A percentile compares a stretch with the other conserved stretches of the same genome.
Conservation (phyloP, 1,284 basidiomycete species). For the Ganoderma lucidum region DNA sequence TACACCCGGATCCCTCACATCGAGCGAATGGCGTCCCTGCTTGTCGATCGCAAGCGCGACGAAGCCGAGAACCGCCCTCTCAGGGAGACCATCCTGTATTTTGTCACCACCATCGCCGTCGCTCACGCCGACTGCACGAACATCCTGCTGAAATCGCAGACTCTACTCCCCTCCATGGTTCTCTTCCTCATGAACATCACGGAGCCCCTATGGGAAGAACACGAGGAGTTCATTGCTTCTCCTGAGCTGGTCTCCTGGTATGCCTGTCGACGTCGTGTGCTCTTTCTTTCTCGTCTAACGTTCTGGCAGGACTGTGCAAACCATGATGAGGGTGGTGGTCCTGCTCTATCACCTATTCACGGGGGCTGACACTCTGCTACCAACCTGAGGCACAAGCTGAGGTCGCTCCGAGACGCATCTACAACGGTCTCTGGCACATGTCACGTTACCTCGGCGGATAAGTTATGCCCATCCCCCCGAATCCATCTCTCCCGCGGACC, state of each 20-base stretch:
- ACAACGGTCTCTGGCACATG: constrained; percentile 76
- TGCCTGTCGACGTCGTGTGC: constrained; percentile 18
- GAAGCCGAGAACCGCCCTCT: constrained; percentile 53
- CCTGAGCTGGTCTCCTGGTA: constrained; percentile 50
- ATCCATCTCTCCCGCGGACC: constrained; percentile 58
- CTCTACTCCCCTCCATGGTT: constrained; percentile 68
- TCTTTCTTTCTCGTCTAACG: neutral
- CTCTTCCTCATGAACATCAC: constrained; percentile 60
- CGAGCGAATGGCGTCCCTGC: constrained; percentile 57
- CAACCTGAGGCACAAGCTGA: constrained; percentile 63
- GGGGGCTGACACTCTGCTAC: constrained; percentile 48
- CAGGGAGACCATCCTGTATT: constrained; percentile 58
- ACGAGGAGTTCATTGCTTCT: constrained; percentile 52
- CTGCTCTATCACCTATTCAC: constrained; percentile 70
- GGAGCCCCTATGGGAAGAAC: constrained; percentile 71
- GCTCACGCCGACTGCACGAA: constrained; percentile 58
- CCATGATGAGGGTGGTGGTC: constrained; percentile 58
- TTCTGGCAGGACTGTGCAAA: constrained; percentile 53
- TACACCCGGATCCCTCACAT: constrained; percentile 54
- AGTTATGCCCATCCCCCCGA: constrained; percentile 75
- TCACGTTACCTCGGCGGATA: constrained; percentile 82
- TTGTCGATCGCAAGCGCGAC: constrained; percentile 54
- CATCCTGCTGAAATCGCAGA: constrained; percentile 58
- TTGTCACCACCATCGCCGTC: constrained; percentile 63
- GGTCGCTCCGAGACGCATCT: constrained; percentile 56